phyloP scores from a whole-genome alignment of 352 stramenopile genomes.

The Globisporangium nunn region DNA sequence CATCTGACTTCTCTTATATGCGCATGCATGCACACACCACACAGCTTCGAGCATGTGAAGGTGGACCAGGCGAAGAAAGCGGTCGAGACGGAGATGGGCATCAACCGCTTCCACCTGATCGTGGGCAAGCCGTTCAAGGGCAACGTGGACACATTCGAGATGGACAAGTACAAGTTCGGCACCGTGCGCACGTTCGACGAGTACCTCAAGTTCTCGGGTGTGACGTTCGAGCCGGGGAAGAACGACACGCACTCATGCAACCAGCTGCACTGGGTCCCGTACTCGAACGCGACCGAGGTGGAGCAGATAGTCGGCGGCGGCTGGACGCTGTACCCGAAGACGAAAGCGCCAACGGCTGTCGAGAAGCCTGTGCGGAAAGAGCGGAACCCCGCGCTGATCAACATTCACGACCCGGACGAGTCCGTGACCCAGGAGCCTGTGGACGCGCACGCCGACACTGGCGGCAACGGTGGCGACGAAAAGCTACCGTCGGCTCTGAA shows the following conservation, averaged over 20 bases:
- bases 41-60: slow-evolving; percentile 43
- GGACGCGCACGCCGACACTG: slow-evolving; percentile 34
- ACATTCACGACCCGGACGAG: slow-evolving; percentile 27
- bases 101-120: slow-evolving; percentile 52
- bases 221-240: slow-evolving; percentile 37
- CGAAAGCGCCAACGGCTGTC: slow-evolving; percentile 5
- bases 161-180: slow-evolving; percentile 55
- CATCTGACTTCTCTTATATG: too few species aligned
- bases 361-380: slow-evolving; percentile 15
- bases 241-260: slow-evolving; percentile 55
- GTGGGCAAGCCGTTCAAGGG: slow-evolving; percentile 55
- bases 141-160: slow-evolving; percentile 45
- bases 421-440: slow-evolving; percentile 18
- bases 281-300: slow-evolving; percentile 41
- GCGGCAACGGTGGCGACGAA: slow-evolving; percentile 22
- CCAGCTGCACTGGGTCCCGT: slow-evolving; percentile 69
- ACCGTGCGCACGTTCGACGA: slow-evolving; percentile 43
- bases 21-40: too few species aligned
- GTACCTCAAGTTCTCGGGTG: slow-evolving; percentile 54
- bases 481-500: slow-evolving; percentile 17
- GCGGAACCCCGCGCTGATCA: slow-evolving; percentile 9
- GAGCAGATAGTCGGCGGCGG: slow-evolving; percentile 38
- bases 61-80: slow-evolving; percentile 36
- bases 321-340: slow-evolving; percentile 35
- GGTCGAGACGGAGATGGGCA: slow-evolving; percentile 40